phyloP scores from a whole-genome alignment of 345 rosid species.

The Ricinus communis region DNA sequence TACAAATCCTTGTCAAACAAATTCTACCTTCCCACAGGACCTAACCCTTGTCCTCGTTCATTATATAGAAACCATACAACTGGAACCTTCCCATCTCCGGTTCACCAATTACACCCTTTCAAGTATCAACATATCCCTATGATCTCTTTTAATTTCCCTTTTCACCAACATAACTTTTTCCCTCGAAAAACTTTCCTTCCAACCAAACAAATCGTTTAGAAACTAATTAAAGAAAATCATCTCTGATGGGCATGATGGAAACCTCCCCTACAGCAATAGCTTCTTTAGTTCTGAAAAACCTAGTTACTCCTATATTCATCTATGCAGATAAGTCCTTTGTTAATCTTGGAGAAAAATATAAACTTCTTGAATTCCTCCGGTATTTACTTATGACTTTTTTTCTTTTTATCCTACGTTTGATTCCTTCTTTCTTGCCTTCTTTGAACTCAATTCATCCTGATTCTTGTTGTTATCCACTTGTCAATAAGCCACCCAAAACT shows the following conservation, averaged over 20 bases:
- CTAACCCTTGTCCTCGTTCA: background rate
- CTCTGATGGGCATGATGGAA: slow-evolving; percentile 39
- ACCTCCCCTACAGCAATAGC: slow-evolving; percentile 43
- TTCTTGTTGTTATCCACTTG: background rate
- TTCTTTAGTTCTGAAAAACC: slow-evolving; percentile 59
- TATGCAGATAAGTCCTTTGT: slow-evolving; percentile 64
- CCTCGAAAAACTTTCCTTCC: too few relatives aligned
- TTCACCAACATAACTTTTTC: too few relatives aligned
- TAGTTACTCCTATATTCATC: slow-evolving; percentile 46
- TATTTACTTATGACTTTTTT: slow-evolving; percentile 41
- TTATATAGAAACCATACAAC: background rate
- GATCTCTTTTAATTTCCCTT: too few relatives aligned
- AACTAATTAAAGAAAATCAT: too few relatives aligned
- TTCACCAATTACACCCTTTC: too few relatives aligned
- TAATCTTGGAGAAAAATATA: slow-evolving; percentile 43
- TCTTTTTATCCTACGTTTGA: slow-evolving; percentile 61
- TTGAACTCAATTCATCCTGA: slow-evolving; percentile 12
- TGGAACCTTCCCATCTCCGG: background rate
- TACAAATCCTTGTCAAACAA: too few relatives aligned
- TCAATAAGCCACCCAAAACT: slow-evolving; percentile 4
- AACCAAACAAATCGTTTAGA: too few relatives aligned
- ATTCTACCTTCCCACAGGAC: background rate
- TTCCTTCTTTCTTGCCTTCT: slow-evolving; percentile 43
- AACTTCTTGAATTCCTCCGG: slow-evolving; percentile 54
- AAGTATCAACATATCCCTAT: too few relatives aligned